Percentiles rank a stretch among this genome's conserved stretches.
Evolutionary conservation across 139 green algal species (phyloP).

Genomic region (Picochlorum sp.): DNA sequence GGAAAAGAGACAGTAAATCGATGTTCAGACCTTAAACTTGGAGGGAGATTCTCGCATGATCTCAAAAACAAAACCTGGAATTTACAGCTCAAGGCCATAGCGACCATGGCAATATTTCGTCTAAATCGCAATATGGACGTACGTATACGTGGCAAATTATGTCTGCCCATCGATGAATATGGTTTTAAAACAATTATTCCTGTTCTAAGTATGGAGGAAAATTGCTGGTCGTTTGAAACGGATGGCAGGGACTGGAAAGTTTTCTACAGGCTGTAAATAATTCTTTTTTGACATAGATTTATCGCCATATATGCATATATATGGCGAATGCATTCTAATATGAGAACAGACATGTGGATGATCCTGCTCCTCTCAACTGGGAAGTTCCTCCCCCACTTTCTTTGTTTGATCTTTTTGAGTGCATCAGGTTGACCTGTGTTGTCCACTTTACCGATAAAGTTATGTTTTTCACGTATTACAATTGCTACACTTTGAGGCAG

Average conservation of each 20-base stretch:
- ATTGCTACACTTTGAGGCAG: no score
- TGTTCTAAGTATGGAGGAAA: slow-evolving; percentile 4
- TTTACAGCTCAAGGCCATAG: no score
- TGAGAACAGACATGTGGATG: not conserved
- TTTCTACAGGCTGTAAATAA: not conserved
- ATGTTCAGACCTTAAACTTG: no score
- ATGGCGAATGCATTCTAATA: no score
- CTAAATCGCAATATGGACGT: no score
- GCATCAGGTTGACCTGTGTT: not conserved
- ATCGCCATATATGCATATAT: no score
- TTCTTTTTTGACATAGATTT: not conserved
- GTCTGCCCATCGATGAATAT: slow-evolving; percentile 5
- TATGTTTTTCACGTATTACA: not conserved
- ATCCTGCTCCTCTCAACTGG: not conserved
- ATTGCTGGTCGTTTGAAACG: not conserved
- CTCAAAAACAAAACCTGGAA: no score
- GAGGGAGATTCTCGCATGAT: no score
- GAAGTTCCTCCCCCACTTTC: not conserved
- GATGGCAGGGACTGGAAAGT: not conserved
- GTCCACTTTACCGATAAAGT: not conserved
- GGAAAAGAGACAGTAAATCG: no score
- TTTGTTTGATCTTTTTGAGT: not conserved
- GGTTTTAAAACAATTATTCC: not conserved
- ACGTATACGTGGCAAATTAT: no score
- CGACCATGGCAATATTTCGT: no score